Conservation (phyloP, 495 filamentous ascomycete species). For the Jackrogersella multiformis region DNA sequence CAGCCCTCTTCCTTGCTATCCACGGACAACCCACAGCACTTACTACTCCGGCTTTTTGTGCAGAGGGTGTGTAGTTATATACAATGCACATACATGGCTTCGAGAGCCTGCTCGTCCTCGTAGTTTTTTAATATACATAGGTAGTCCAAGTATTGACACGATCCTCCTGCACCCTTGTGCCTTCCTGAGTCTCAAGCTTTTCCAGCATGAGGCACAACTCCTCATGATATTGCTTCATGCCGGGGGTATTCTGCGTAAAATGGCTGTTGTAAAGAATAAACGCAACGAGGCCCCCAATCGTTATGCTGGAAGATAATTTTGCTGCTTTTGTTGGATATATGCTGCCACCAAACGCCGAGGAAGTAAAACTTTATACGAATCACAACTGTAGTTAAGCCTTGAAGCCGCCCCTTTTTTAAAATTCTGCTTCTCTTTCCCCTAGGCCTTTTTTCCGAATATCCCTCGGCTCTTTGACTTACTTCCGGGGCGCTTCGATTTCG, state of each 20-base stretch:
- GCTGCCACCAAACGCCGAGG: constrained; percentile 31
- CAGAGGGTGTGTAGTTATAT: constrained; percentile 22
- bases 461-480: constrained; percentile 58
- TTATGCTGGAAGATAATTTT: constrained; percentile 23
- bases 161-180: constrained; percentile 21
- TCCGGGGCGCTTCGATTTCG: constrained; percentile 50
- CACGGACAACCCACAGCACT: background rate
- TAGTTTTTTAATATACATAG: constrained; percentile 21
- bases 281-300: constrained; percentile 20
- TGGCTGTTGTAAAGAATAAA: constrained; percentile 21
- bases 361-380: constrained; percentile 18
- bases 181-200: constrained; percentile 4
- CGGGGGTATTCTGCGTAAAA: constrained; percentile 32
- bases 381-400: constrained; percentile 4
- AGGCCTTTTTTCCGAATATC: constrained; percentile 53
- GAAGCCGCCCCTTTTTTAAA: too few species aligned
- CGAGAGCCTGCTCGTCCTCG: constrained; percentile 5
- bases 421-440: background rate
- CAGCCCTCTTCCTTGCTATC: constrained; percentile 4
- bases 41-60: background rate
- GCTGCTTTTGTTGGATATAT: constrained; percentile 29
- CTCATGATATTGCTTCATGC: constrained; percentile 14
- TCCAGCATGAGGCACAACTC: background rate
- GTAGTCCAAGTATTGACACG: constrained; percentile 13
- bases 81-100: constrained; percentile 25